Percentiles rank a stretch among this genome's conserved stretches.
Conservation (phyloP, 495 filamentous ascomycete genomes). For the Hamigera avellanea region DNA sequence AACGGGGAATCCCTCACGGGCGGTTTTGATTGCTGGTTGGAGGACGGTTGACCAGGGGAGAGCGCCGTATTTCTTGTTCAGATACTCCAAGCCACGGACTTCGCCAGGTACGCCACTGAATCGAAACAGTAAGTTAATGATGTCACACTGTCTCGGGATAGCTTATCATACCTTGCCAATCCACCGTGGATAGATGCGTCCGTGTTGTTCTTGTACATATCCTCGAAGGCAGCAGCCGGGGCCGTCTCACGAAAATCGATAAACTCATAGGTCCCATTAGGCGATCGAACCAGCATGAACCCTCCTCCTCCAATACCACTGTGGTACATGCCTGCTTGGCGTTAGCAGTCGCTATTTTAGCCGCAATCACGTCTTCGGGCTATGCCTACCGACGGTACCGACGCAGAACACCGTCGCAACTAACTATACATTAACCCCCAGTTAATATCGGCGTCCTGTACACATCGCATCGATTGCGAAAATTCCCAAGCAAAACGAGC, state of each 20-base stretch:
- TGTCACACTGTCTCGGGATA: not conserved
- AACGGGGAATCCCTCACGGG: slow-evolving; percentile 62
- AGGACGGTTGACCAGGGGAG: slow-evolving; percentile 62
- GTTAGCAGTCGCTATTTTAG: slow-evolving; percentile 1
- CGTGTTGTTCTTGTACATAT: slow-evolving; percentile 65
- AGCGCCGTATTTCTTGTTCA: slow-evolving; percentile 62
- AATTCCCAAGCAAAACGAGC: not conserved
- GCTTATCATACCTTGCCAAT: slow-evolving; percentile 43
- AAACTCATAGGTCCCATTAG: slow-evolving; percentile 54
- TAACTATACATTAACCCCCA: slow-evolving; percentile 29
- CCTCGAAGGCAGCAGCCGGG: slow-evolving; percentile 59
- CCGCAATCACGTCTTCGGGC: not conserved
- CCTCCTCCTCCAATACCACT: slow-evolving; percentile 84
- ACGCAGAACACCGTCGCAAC: slow-evolving; percentile 65
- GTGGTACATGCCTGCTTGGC: slow-evolving; percentile 60
- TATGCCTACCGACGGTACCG: slow-evolving; percentile 50
- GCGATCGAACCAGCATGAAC: slow-evolving; percentile 63
- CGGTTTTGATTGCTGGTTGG: slow-evolving; percentile 59
- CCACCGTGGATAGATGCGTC: slow-evolving; percentile 42
- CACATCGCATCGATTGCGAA: not conserved
- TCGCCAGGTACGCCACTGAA: slow-evolving; percentile 71
- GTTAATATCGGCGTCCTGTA: no score
- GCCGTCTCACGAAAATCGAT: slow-evolving; percentile 84
- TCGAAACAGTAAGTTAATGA: slow-evolving; percentile 2
- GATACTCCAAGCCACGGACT: slow-evolving; percentile 59